Evolutionary conservation across 768 basidiomycete species (phyloP).

Genomic region (Leucosporidium yakuticum): DNA sequence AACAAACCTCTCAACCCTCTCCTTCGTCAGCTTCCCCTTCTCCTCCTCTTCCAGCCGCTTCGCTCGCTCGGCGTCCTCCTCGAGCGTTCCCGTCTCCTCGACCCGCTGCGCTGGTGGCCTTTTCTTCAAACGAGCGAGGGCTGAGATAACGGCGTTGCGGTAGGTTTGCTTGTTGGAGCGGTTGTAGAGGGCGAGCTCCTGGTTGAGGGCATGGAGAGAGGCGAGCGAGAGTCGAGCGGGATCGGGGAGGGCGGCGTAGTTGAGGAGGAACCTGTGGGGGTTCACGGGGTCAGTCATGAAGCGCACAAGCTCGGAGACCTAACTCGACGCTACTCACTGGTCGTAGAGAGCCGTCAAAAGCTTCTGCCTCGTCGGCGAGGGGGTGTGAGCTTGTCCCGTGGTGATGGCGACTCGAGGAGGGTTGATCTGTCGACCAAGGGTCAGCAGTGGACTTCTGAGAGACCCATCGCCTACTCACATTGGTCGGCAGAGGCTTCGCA

Average conservation of each 20-base stretch:
- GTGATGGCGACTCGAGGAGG: conserved; percentile 2
- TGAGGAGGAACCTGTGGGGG: conserved; percentile 22
- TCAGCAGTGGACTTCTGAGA: not conserved
- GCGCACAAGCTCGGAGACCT: too few relatives aligned
- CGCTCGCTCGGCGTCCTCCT: conserved; percentile 36
- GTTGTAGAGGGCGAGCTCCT: conserved; percentile 73
- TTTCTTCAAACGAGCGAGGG: conserved; percentile 53
- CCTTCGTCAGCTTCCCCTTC: conserved; percentile 36
- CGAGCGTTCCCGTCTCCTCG: conserved; percentile 42
- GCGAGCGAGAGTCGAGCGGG: conserved; percentile 49
- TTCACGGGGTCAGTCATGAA: not conserved
- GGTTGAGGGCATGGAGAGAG: conserved; percentile 68
- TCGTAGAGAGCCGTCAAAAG: conserved; percentile 20
- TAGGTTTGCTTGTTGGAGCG: conserved; percentile 72
- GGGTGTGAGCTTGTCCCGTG: conserved; percentile 6
- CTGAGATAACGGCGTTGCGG: conserved; percentile 63
- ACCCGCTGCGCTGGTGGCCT: conserved; percentile 54
- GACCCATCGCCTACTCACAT: not conserved
- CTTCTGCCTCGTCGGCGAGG: conserved; percentile 21
- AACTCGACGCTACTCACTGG: conserved; percentile 12
- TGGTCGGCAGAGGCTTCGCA: not conserved
- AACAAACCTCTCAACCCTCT: conserved; percentile 16
- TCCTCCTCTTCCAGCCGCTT: conserved; percentile 38
- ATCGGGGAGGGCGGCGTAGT: conserved; percentile 26
- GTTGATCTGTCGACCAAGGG: not conserved